Conservation (phyloP, 2,329 filamentous ascomycete species). For the Clonostachys sp. region DNA sequence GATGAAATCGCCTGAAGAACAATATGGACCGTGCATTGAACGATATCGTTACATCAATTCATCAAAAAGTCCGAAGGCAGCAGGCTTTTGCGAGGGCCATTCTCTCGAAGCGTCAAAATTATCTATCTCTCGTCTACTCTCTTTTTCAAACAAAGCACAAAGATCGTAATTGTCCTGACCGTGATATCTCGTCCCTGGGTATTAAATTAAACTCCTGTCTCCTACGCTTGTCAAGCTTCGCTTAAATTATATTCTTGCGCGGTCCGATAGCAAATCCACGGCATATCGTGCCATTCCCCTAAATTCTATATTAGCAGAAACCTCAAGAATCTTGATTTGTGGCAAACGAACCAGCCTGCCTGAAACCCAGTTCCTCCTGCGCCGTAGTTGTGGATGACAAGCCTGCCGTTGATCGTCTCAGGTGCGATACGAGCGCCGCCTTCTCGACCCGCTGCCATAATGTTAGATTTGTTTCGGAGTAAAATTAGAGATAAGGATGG, state of each 20-base stretch:
- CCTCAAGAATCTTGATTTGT: too few species aligned
- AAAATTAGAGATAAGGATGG: background rate
- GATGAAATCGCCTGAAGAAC: too few species aligned
- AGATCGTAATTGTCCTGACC: too few species aligned
- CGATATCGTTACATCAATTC: too few species aligned
- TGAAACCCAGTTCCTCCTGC: constrained; percentile 18
- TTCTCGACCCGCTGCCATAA: constrained; percentile 7
- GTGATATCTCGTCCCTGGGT: too few species aligned
- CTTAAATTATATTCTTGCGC: background rate
- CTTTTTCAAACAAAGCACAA: background rate
- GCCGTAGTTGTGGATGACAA: constrained; percentile 19
- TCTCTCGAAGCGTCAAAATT: background rate
- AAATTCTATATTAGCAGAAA: background rate
- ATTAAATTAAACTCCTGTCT: background rate
- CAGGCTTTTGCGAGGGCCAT: too few species aligned
- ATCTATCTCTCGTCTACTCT: background rate
- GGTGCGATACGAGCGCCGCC: constrained; percentile 22
- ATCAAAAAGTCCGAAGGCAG: too few species aligned
- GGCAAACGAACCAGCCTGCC: constrained; percentile 10
- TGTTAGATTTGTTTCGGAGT: background rate
- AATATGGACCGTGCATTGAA: too few species aligned
- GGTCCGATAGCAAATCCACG: constrained; percentile 2
- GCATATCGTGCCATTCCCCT: constrained; percentile 7
- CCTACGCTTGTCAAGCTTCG: too few species aligned
- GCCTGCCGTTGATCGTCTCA: constrained; percentile 10